Base-by-base conservation (phyloP, 1,284 basidiomycete species). In the Malassezia caprae region DNA sequence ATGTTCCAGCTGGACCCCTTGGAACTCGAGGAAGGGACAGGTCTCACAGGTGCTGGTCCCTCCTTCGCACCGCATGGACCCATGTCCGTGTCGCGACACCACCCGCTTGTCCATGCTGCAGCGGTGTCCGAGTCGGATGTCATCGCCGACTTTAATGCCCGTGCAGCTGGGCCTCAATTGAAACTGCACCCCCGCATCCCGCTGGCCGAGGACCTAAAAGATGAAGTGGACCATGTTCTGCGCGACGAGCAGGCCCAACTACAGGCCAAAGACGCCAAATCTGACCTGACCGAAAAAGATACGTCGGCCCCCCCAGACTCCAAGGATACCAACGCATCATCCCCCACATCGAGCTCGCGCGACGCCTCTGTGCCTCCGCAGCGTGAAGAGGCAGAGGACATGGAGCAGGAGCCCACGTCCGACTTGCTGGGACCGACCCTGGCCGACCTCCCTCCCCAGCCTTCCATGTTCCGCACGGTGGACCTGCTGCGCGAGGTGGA, bases 401-500 rank as follows among this genome's bases (percentile, higher is more conserved):
- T 31, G 37, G 27, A 41, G 8, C 37, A 34, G n/a, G 55, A 57
- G 19, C 32, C 35, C 3, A 50, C 45, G 12, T 58, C 56, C 0
- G 69, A 62, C 8, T 57, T 73, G n/a, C 56, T 67, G 11, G 65
- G 82, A 8, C 87, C 89, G 0, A 78, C 82, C n/a, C 79, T 83
- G 51, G 72, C 81, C 19, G 90, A 94, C 56, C 77, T 91, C 32
- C 81, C 82, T 3, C 90, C 90, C 2, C 72, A 69, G 53, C 87
- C 89, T 0, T 80, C 84, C 1, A 80, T 82, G 1, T 96, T 96
- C 78, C 85, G 86, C 65, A 85, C 84, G 1, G 78, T 87, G 2
- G 94, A 99, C 72, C 82, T 98, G 23, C 85, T 87, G 72, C 81
- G 91, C 48, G 94, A 98, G 76, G 88, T 96, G 1, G 87, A 87